Base-by-base conservation (phyloP, 2,329 filamentous ascomycete genomes). In the Byssochlamys sp. region DNA sequence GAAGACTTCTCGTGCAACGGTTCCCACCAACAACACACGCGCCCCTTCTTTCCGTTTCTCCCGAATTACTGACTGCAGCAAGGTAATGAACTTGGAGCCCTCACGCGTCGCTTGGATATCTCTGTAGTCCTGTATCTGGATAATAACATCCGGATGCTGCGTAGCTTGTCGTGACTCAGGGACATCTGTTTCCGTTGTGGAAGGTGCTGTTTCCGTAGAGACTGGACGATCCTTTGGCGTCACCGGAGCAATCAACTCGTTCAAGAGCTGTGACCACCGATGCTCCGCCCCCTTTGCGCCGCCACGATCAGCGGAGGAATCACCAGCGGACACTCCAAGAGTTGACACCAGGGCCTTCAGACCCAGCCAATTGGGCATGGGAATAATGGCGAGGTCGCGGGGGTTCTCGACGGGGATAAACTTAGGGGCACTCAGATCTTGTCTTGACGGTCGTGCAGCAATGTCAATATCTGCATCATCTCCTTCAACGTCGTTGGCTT, bases 81-180 rank as follows among this genome's bases (percentile, higher is more conserved):
- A 84, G 48, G 79, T 76, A 6, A 96, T 75, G 31, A 97, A 81
- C 25, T 82, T 80, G 1, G 82, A 79, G 10, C 90, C 90, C 58
- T 90, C 84, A 4, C 81, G 71, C 0, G 88, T 86, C 67, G 82
- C 81, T 64, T 81, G 84, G 7, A 99, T 78, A 61, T 95, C 89
- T 55, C 88, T 84, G 66, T 90, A 88, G 69, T 97, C 90, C 68
- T 88, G 84, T 11, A 96, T 76, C 64, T 90, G 90, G 45, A 95
- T 78, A 58, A 97, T 85, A 6, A 91, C 79, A 26, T 78, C 68
- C 65, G 68, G 64, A 55, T 56, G 59, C 28, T 61, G 60, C 25
- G 62, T 64, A 29, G 57, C 55, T 7, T 62, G 61, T 35, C 51
- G 54, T 31, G 57, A 50, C 54, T 66, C 61, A 31, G 52, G 54